Evolutionary conservation across 2,329 filamentous ascomycete genomes (phyloP), one percentile per base, ranked within the genome.

Genomic region (Graphilbum fragrans): DNA sequence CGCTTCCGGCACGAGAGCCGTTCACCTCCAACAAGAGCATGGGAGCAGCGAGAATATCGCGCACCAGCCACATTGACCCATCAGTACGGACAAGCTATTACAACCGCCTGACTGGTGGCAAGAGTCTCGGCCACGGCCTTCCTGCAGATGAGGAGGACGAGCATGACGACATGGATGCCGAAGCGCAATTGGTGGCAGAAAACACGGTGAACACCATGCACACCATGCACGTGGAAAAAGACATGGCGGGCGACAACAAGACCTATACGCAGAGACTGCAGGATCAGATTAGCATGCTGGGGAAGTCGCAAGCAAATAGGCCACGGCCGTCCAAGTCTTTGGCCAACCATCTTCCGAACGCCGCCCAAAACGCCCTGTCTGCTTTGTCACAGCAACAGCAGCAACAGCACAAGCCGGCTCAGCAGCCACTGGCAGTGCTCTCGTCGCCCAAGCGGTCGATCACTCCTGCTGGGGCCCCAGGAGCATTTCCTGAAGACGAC

Each of bases 181-280:
- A 69, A 38, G 54, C 59, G 11, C 37, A 43, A n/a, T 35, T 39
- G 18, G 59, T 66, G 22, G 64, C 67, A 12, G 62, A 63, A 47
- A 66, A 70, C 29, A 50, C 64, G 17, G 68, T 75, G 12, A 50
- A 61, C 3, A 49, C 53, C 6, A 54, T 59, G 19, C 59, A 66
- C 25, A 70, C 77, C 20, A 62, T 65, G 2, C 67, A 69, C 32
- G 58, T 58, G 9, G 62, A 67, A 16, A 58, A 61, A 1, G 70
- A 70, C 35, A 66, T 68, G 23, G 69, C 72, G 6, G 59, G 72
- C 2, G 81, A 90, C 54, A 86, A 79, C 60, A 93, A 93, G 58
- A 88, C 86, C 0, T 93, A 92, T n/a, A 94, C 92, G 0, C 88
- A 96, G 58, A 73, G 85, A 35, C 68, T 98, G 16, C 87, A 94